These are phyloP conservation scores for Sonneratia caseolaris DNA, from an alignment of 345 rosid genomes.

Conservation along the genomic window DNA sequence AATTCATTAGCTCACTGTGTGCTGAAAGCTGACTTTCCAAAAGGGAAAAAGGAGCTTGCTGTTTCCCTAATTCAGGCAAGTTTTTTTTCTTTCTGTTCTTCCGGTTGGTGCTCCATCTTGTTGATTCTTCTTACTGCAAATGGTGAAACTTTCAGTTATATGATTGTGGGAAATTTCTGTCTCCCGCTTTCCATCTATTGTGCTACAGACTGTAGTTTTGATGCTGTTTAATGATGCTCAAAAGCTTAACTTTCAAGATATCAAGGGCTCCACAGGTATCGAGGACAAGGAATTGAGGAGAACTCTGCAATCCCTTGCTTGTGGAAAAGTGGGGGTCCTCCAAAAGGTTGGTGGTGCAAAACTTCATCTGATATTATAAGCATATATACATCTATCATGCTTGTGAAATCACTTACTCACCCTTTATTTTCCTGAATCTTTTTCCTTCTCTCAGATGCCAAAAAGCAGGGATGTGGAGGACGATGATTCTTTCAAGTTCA, in stretches of 20 bases:
- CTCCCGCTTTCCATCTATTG: neutral
- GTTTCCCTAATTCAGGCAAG: conserved; percentile 95
- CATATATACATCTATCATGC: neutral
- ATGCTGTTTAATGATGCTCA: conserved; percentile 95
- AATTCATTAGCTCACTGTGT: conserved; percentile 96
- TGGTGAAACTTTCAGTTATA: neutral
- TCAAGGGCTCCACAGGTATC: conserved; percentile 81
- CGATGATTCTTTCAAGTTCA: conserved; percentile 74
- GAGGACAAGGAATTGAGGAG: conserved; percentile 94
- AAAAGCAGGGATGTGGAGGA: conserved; percentile 95
- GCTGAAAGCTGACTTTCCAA: conserved; percentile 77
- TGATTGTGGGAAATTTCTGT: neutral
- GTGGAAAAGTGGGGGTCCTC: conserved; percentile 93
- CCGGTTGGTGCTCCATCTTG: neutral
- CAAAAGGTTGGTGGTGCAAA: conserved; percentile 51
- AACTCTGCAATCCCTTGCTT: conserved; percentile 94
- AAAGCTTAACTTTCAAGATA: conserved; percentile 84
- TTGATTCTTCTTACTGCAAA: neutral
- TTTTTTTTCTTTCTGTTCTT: neutral
- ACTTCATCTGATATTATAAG: neutral
- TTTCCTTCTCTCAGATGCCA: conserved; percentile 44
- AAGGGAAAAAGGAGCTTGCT: conserved; percentile 91
- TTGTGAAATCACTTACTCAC: neutral
- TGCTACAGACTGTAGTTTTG: conserved; percentile 78
- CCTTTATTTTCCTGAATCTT: conserved; percentile 1